phyloP scores from a whole-genome alignment of 352 stramenopile genomes.

The Pythium brachiatum region DNA sequence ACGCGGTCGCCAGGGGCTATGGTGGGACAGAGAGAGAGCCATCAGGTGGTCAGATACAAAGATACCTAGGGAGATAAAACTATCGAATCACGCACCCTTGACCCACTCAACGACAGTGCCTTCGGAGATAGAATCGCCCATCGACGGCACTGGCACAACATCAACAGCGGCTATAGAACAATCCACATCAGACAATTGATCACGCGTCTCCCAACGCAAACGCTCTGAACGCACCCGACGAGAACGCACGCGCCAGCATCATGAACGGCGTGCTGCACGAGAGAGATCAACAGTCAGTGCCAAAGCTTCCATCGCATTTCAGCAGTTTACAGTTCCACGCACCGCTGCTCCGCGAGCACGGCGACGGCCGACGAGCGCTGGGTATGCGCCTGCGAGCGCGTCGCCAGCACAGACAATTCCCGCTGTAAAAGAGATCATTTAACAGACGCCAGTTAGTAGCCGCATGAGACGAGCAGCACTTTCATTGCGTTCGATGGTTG shows the following conservation, averaged over 20 bases:
- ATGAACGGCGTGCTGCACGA: constrained; percentile 20
- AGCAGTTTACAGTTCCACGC: background rate
- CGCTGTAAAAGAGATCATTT: background rate
- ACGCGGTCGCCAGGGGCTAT: constrained; percentile 91
- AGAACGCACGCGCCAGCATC: constrained; percentile 39
- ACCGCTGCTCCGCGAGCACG: constrained; percentile 12
- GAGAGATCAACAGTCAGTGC: constrained; percentile 24
- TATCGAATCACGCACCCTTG: constrained; percentile 52
- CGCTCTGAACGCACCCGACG: constrained; percentile 32
- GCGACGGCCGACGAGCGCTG: constrained; percentile 14
- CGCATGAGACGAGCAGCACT: background rate
- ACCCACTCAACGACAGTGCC: constrained; percentile 97
- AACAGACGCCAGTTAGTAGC: too few species aligned
- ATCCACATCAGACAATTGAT: background rate
- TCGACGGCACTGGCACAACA: constrained; percentile 79
- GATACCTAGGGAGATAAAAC: background rate
- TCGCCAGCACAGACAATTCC: constrained; percentile 8
- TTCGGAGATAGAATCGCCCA: constrained; percentile 97
- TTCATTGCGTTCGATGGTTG: too few species aligned
- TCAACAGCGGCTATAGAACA: constrained; percentile 28
- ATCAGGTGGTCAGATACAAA: background rate
- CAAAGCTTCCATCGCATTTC: background rate
- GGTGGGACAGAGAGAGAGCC: background rate
- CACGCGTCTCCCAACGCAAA: background rate
- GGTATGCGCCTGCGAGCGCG: constrained; percentile 7